Evolutionary conservation across 441 rosid species (phyloP).

Genomic region (Adansonia rubrostipa): DNA sequence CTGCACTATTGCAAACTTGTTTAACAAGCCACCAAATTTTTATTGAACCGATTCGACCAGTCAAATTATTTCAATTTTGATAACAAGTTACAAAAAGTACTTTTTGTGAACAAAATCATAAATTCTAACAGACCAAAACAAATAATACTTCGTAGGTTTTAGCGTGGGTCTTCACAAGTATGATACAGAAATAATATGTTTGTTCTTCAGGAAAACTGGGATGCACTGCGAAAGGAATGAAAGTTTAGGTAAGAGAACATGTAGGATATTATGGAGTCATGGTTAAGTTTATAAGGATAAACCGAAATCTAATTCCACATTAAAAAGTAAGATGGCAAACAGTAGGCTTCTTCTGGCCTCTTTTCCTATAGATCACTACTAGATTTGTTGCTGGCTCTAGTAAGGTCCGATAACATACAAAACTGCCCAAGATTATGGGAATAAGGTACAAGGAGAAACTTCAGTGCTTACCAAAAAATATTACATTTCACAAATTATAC

Average conservation of each 20-base stretch:
- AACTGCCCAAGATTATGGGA: not conserved
- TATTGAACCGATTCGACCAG: not conserved
- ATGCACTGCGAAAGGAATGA: not conserved
- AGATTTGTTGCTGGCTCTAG: not conserved
- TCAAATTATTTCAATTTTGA: no score
- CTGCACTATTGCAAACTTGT: not conserved
- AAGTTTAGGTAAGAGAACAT: not conserved
- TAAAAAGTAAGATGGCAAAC: not conserved
- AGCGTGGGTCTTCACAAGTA: no score
- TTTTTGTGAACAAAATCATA: no score
- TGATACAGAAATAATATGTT: not conserved
- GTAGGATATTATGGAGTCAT: not conserved
- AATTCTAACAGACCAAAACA: no score
- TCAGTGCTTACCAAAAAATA: conserved; percentile 9
- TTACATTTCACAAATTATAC: conserved; percentile 30
- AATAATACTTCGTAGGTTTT: no score
- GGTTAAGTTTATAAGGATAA: not conserved
- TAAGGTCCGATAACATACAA: not conserved
- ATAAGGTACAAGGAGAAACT: not conserved
- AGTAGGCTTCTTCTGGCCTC: not conserved
- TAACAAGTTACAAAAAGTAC: no score
- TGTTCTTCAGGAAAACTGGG: not conserved
- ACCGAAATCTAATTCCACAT: not conserved
- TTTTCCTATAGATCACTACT: not conserved
- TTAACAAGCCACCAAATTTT: not conserved